phyloP scores from a whole-genome alignment of 441 rosid genomes.

The Populus hybrid region DNA sequence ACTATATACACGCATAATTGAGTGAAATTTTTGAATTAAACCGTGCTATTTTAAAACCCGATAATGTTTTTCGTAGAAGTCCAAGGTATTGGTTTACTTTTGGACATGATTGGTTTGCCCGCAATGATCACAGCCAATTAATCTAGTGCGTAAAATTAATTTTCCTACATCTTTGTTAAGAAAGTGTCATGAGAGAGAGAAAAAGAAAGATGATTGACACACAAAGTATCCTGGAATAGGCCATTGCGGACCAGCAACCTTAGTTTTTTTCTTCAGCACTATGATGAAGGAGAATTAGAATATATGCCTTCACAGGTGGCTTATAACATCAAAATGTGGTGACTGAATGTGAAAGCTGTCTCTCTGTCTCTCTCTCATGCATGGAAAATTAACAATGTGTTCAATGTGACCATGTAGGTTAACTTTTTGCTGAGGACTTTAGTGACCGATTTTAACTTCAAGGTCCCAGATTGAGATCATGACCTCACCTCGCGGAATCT shows the following conservation, averaged over 20 bases:
- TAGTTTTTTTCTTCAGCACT: neutral
- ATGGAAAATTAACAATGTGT: neutral
- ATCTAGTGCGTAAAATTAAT: neutral
- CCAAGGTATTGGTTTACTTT: conserved; percentile 15
- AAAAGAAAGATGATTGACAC: neutral
- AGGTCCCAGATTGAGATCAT: neutral
- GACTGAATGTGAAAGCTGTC: neutral
- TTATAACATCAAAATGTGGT: neutral
- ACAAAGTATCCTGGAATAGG: neutral
- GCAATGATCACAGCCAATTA: neutral
- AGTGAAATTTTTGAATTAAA: conserved; percentile 8
- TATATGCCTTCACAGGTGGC: neutral
- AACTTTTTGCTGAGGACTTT: neutral
- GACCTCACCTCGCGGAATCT: neutral
- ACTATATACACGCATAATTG: conserved; percentile 11
- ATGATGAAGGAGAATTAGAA: neutral
- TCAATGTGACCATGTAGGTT: neutral
- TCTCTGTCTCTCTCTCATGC: neutral
- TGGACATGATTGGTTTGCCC: no score
- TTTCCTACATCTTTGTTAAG: neutral
- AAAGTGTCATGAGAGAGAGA: neutral
- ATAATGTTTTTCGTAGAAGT: conserved; percentile 2
- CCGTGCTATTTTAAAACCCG: conserved; percentile 1
- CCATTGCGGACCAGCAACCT: neutral
- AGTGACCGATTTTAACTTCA: neutral